Evolutionary conservation across 257 asterid genomes (phyloP).

Genomic region (Fraxinus anomala): DNA sequence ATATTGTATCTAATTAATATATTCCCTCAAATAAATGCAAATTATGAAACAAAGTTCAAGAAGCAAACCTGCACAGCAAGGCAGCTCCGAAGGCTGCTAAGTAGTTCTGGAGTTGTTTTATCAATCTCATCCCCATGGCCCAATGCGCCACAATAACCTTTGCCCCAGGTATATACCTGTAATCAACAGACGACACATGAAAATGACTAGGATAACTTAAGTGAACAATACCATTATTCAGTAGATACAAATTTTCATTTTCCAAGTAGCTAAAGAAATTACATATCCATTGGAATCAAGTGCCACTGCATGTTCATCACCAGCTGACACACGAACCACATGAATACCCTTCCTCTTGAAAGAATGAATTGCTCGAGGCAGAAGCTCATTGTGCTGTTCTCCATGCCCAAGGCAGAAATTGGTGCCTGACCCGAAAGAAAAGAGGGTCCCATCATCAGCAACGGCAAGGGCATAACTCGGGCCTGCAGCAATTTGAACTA

Average conservation of each 20-base stretch:
- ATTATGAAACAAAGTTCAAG: constrained; percentile 17
- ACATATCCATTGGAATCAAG: constrained; percentile 84
- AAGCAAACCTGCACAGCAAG: constrained; percentile 73
- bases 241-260: not conserved
- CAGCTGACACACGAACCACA: constrained; percentile 74
- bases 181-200: constrained; percentile 12
- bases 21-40: constrained; percentile 5
- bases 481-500: constrained; percentile 74
- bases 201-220: not conserved
- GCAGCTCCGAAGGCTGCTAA: constrained; percentile 51
- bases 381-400: constrained; percentile 74
- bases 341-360: constrained; percentile 67
- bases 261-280: constrained; percentile 23
- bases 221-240: not conserved
- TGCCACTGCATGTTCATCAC: constrained; percentile 86
- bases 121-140: constrained; percentile 86
- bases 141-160: constrained; percentile 88
- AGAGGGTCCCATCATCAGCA: constrained; percentile 64
- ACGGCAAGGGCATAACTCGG: constrained; percentile 73
- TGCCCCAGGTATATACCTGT: constrained; percentile 90
- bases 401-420: constrained; percentile 92
- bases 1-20: not conserved
- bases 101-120: constrained; percentile 63
- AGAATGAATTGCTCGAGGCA: constrained; percentile 59
- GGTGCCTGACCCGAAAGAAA: constrained; percentile 78